A percentile compares a stretch with the other conserved stretches of the same genome.
phyloP scores from a whole-genome alignment of 2,329 filamentous ascomycete species.

The Penicillium sp. region DNA sequence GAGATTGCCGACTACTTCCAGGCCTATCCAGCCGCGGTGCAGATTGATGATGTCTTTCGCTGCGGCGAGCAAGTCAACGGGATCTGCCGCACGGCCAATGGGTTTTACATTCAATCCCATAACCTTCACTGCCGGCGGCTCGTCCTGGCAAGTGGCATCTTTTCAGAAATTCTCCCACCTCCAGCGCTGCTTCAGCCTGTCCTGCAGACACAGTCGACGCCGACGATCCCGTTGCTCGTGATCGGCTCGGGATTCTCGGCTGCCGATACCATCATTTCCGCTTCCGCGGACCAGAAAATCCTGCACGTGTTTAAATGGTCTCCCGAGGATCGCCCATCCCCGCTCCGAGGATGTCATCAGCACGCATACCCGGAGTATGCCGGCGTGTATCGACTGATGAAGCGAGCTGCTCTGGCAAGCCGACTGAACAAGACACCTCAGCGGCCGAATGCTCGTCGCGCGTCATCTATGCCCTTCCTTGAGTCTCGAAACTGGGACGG shows the following conservation, averaged over 20 bases:
- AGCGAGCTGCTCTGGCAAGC: constrained; percentile 39
- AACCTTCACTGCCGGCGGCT: constrained; percentile 51
- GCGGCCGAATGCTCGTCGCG: constrained; percentile 25
- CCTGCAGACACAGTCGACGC: constrained; percentile 24
- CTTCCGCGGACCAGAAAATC: constrained; percentile 36
- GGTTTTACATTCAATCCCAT: constrained; percentile 49
- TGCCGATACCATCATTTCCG: constrained; percentile 55
- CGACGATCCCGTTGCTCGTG: constrained; percentile 45
- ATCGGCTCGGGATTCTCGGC: constrained; percentile 59
- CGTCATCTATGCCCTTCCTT: constrained; percentile 43
- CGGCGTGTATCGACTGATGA: constrained; percentile 55
- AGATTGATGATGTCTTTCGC: constrained; percentile 45
- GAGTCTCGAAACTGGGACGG: constrained; percentile 45
- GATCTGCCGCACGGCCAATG: constrained; percentile 41
- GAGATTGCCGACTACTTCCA: constrained; percentile 53
- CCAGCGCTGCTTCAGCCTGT: constrained; percentile 46
- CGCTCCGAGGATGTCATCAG: constrained; percentile 53
- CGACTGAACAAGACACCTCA: constrained; percentile 12
- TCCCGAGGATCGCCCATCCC: constrained; percentile 51
- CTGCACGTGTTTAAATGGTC: constrained; percentile 58
- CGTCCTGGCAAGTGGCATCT: constrained; percentile 55
- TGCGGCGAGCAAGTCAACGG: constrained; percentile 38
- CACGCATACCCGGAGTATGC: constrained; percentile 59
- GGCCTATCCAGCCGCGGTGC: constrained; percentile 49
- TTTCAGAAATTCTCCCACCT: constrained; percentile 50